A percentile compares a stretch with the other conserved stretches of the same genome.
These are phyloP conservation scores for Suillus placidus DNA, from an alignment of 768 basidiomycete genomes.

Conservation along the genomic window DNA sequence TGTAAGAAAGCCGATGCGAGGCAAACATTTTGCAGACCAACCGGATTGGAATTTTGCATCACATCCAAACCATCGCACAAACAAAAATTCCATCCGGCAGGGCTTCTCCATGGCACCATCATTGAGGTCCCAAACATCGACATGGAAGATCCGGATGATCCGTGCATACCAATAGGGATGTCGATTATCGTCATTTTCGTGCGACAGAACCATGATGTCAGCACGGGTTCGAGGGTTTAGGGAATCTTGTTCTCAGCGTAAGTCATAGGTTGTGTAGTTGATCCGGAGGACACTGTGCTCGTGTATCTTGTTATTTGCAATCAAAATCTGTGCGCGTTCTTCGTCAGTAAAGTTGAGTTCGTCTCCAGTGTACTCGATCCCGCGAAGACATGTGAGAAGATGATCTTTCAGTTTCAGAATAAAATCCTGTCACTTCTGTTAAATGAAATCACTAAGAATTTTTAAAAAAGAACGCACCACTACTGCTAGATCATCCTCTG, in stretches of 20 bases:
- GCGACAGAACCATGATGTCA: slow-evolving; percentile 38
- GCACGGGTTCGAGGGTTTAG: slow-evolving; percentile 35
- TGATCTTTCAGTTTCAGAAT: no score
- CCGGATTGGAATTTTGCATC: slow-evolving; percentile 33
- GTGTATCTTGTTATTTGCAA: no score
- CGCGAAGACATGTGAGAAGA: no score
- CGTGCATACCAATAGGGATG: slow-evolving; percentile 44
- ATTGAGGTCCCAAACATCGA: not conserved
- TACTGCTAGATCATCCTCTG: slow-evolving; percentile 30
- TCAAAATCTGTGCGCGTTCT: no score
- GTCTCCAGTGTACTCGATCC: no score
- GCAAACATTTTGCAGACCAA: slow-evolving; percentile 11
- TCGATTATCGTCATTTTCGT: slow-evolving; percentile 18
- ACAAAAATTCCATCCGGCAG: slow-evolving; percentile 41
- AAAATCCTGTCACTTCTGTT: slow-evolving; percentile 36
- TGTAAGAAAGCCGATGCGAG: no score
- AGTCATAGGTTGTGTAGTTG: slow-evolving; percentile 37
- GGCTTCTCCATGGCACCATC: not conserved
- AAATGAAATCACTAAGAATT: slow-evolving; percentile 7
- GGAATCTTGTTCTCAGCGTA: slow-evolving; percentile 26
- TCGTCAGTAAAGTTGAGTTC: no score
- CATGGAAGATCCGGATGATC: slow-evolving; percentile 39
- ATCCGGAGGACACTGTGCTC: slow-evolving; percentile 33
- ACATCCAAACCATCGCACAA: slow-evolving; percentile 41
- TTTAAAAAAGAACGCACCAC: slow-evolving; percentile 7